A percentile compares a stretch with the other conserved stretches of the same genome.
Conservation (phyloP, 1,284 basidiomycete genomes). For the Ustilago trichophora region DNA sequence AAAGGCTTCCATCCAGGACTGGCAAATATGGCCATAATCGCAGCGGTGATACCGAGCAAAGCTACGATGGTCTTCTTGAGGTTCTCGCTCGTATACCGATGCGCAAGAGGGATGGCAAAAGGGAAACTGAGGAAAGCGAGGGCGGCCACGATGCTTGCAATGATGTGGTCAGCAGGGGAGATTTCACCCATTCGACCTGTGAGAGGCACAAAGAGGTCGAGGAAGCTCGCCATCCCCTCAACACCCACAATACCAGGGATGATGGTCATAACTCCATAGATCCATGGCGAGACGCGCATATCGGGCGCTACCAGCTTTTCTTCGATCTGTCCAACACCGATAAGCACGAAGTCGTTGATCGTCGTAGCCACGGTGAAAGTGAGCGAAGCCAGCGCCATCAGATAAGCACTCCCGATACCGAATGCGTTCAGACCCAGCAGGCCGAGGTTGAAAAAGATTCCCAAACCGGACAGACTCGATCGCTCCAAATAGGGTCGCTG, state of each 20-base stretch:
- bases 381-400: constrained; percentile 73
- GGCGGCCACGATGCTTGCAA: constrained; percentile 74
- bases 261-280: constrained; percentile 58
- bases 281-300: constrained; percentile 50
- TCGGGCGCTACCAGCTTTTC: constrained; percentile 47
- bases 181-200: constrained; percentile 71
- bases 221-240: constrained; percentile 76
- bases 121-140: constrained; percentile 73
- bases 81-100: constrained; percentile 73
- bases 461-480: constrained; percentile 48
- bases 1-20: constrained; percentile 73
- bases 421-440: constrained; percentile 70
- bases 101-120: constrained; percentile 73
- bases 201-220: constrained; percentile 89
- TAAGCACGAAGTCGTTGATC: constrained; percentile 59
- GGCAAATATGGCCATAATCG: constrained; percentile 74
- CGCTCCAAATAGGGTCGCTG: constrained; percentile 61
- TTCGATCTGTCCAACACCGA: constrained; percentile 54
- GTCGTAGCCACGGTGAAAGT: constrained; percentile 68
- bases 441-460: constrained; percentile 50
- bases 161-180: constrained; percentile 80
- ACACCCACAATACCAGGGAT: constrained; percentile 76
- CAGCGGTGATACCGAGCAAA: constrained; percentile 69
- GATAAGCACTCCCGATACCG: constrained; percentile 76
- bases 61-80: constrained; percentile 70